A percentile compares a stretch with the other conserved stretches of the same genome.
phyloP scores from a whole-genome alignment of 1,139 yeast genomes.

The Debaryomyces nepalensis region DNA sequence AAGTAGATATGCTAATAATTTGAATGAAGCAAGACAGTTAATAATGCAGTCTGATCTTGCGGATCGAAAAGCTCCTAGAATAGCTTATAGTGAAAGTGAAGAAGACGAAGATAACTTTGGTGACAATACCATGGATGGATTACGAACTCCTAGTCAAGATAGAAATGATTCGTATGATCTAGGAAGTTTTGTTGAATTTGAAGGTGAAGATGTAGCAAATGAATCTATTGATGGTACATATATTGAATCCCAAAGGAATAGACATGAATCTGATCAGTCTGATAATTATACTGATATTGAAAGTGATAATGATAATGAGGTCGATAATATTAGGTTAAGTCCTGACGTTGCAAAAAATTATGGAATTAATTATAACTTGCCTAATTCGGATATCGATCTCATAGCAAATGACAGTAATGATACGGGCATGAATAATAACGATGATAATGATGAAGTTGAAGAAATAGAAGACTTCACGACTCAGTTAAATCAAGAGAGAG shows the following conservation, averaged over 20 bases:
- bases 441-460: conserved; percentile 31
- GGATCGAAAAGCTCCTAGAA: conserved; percentile 1
- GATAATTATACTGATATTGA: conserved; percentile 23
- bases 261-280: conserved; percentile 18
- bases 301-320: conserved; percentile 12
- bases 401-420: conserved; percentile 14
- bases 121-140: conserved; percentile 43
- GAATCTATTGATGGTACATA: conserved; percentile 17
- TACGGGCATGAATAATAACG: conserved; percentile 17
- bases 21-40: conserved; percentile 19
- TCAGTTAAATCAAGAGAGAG: conserved; percentile 50
- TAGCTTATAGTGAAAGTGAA: conserved; percentile 19
- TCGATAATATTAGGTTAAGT: conserved; percentile 30
- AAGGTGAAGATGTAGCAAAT: conserved; percentile 25
- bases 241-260: conserved; percentile 20
- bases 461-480: conserved; percentile 40
- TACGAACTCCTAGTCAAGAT: conserved; percentile 43
- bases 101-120: conserved; percentile 50
- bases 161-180: conserved; percentile 37
- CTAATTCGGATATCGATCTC: conserved; percentile 17
- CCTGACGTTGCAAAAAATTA: conserved; percentile 37
- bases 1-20: conserved; percentile 10
- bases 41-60: conserved; percentile 13
- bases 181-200: conserved; percentile 37
- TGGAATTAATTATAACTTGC: conserved; percentile 29